Evolutionary conservation across 1,139 yeast species (phyloP).

Genomic region (Sugiyamaella paludigena): DNA sequence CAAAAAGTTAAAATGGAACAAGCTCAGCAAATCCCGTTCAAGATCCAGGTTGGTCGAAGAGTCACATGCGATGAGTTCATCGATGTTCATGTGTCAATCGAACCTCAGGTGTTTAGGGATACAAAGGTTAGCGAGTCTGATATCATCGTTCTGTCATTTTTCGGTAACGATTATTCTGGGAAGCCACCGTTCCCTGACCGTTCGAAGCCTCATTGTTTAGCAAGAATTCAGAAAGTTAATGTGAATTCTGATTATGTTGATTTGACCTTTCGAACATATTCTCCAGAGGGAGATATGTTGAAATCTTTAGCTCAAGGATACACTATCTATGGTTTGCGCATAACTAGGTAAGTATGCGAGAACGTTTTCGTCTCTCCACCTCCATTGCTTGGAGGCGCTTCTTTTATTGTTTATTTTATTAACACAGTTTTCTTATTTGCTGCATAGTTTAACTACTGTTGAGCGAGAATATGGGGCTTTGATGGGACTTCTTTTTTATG

Average conservation of each 20-base stretch:
- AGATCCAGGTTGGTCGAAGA: slow-evolving; percentile 70
- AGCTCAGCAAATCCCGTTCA: slow-evolving; percentile 62
- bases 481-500: slow-evolving; percentile 77
- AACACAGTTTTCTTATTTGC: slow-evolving; percentile 1
- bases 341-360: slow-evolving; percentile 52
- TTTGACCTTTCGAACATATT: slow-evolving; percentile 64
- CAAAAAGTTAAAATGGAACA: slow-evolving; percentile 63
- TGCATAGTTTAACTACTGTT: slow-evolving; percentile 76
- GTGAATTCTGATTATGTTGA: slow-evolving; percentile 67
- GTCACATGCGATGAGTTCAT: slow-evolving; percentile 82
- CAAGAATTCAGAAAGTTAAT: slow-evolving; percentile 60
- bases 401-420: neutral
- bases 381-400: no score
- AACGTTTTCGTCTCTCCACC: no score
- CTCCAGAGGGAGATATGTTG: slow-evolving; percentile 47
- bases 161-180: slow-evolving; percentile 36
- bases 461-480: slow-evolving; percentile 91
- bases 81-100: slow-evolving; percentile 80
- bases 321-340: slow-evolving; percentile 62
- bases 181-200: slow-evolving; percentile 20
- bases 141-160: slow-evolving; percentile 62
- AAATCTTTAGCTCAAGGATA: slow-evolving; percentile 61
- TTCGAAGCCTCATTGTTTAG: slow-evolving; percentile 55
- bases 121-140: slow-evolving; percentile 71
- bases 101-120: slow-evolving; percentile 50